A percentile compares a stretch with the other conserved stretches of the same genome.
phyloP scores from a whole-genome alignment of 495 filamentous ascomycete genomes.

The Hypoxylon cercidicola region DNA sequence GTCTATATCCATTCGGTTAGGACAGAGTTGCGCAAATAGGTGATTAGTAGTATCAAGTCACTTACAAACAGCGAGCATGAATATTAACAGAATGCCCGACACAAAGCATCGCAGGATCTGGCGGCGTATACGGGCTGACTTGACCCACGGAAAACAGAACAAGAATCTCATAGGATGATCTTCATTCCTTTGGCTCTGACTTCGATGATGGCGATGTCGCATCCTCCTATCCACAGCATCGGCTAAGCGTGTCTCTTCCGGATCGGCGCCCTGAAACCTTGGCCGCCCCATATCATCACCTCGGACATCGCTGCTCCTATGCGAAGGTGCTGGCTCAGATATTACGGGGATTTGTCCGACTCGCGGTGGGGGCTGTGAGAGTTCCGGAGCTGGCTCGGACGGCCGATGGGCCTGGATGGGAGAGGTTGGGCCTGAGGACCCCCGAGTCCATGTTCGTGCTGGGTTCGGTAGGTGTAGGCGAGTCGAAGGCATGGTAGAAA shows the following conservation, averaged over 20 bases:
- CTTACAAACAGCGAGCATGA: conserved; percentile 70
- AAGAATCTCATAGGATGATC: conserved; percentile 55
- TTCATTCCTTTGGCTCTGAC: conserved; percentile 27
- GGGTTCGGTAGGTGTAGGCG: conserved; percentile 54
- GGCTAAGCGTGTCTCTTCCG: conserved; percentile 49
- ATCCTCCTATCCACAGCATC: conserved; percentile 43
- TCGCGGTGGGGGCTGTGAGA: conserved; percentile 8
- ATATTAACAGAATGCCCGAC: conserved; percentile 62
- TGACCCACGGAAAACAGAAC: conserved; percentile 64
- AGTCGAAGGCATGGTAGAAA: conserved; percentile 52
- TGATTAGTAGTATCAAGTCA: conserved; percentile 7
- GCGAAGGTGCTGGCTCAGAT: conserved; percentile 30
- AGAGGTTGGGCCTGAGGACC: conserved; percentile 45
- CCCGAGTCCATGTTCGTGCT: conserved; percentile 48
- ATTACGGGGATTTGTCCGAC: conserved; percentile 20
- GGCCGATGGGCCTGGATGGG: conserved; percentile 31
- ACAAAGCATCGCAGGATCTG: conserved; percentile 69
- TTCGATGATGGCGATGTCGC: conserved; percentile 35
- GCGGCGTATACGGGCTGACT: conserved; percentile 60
- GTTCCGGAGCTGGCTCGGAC: conserved; percentile 7
- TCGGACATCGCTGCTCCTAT: conserved; percentile 2
- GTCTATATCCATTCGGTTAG: conserved; percentile 57
- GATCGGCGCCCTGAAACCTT: conserved; percentile 50
- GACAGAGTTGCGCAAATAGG: conserved; percentile 11
- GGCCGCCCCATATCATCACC: conserved; percentile 13